These are phyloP conservation scores for Colletotrichum spaethianum DNA, from an alignment of 2,329 filamentous ascomycete species.

Conservation along the genomic window DNA sequence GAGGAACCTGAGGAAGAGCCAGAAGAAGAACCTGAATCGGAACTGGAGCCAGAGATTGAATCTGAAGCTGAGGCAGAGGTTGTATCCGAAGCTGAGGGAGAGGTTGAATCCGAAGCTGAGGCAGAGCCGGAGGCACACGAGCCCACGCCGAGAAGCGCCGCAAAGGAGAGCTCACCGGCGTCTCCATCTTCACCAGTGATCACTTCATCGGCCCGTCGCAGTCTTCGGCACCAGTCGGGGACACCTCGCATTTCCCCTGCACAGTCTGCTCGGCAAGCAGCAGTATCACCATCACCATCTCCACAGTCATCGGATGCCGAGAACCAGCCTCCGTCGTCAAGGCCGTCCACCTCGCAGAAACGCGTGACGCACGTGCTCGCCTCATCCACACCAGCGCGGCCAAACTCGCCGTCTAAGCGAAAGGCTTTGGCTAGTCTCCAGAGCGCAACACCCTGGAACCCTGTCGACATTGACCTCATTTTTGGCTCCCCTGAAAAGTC, in stretches of 20 bases:
- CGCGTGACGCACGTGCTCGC: constrained; percentile 62
- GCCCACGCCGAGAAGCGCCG: constrained; percentile 35
- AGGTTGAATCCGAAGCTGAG: constrained; percentile 22
- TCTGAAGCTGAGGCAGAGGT: too few relatives aligned
- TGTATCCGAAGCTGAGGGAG: constrained; percentile 16
- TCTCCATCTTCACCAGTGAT: constrained; percentile 45
- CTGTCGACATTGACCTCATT: constrained; percentile 82
- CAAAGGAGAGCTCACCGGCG: constrained; percentile 48
- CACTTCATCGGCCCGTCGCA: constrained; percentile 41
- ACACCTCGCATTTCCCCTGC: constrained; percentile 56
- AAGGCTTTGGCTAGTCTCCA: constrained; percentile 70
- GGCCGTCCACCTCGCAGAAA: constrained; percentile 64
- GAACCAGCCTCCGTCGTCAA: constrained; percentile 81
- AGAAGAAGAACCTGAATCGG: constrained; percentile 8
- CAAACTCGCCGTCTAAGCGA: constrained; percentile 73
- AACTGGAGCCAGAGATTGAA: constrained; percentile 11
- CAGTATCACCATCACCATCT: constrained; percentile 74
- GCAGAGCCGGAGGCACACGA: constrained; percentile 35
- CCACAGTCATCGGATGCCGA: constrained; percentile 86
- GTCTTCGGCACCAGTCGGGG: constrained; percentile 60
- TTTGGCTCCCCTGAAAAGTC: constrained; percentile 65
- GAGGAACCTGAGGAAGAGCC: neutral
- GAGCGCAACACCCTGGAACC: constrained; percentile 76
- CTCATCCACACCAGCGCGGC: constrained; percentile 55
- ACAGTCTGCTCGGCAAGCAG: constrained; percentile 66